These are phyloP conservation scores for Rostrohypoxylon terebratum DNA, from an alignment of 495 filamentous ascomycete genomes.

Conservation along the genomic window DNA sequence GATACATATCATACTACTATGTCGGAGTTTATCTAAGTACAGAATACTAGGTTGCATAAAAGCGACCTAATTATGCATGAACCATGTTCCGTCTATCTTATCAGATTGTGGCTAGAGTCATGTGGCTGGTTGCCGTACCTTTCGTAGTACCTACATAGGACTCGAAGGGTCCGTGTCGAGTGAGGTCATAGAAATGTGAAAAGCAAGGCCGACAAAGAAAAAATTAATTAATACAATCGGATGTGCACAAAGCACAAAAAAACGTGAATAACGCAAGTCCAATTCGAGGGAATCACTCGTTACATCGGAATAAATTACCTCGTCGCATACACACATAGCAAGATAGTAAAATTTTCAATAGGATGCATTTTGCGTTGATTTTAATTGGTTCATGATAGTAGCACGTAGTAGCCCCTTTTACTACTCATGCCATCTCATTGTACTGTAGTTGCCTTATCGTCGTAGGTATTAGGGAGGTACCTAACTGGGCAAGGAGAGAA, in stretches of 20 bases:
- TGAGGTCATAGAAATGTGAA: neutral
- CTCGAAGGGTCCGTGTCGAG: neutral
- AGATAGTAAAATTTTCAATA: conserved; percentile 7
- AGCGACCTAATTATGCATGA: neutral
- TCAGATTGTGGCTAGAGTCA: neutral
- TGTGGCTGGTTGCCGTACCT: neutral
- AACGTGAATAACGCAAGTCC: neutral
- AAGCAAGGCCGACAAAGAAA: neutral
- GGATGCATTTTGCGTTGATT: conserved; percentile 27
- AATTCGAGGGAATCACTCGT: conserved; percentile 15
- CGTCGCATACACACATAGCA: conserved; percentile 14
- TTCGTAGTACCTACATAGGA: neutral
- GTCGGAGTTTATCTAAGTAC: no score
- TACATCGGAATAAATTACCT: conserved; percentile 28
- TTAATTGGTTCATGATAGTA: conserved; percentile 10
- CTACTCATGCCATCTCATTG: conserved; percentile 11
- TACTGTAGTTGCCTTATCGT: conserved; percentile 27
- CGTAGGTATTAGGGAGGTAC: neutral
- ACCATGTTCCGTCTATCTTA: conserved; percentile 10
- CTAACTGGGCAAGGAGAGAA: conserved; percentile 5
- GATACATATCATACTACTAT: neutral
- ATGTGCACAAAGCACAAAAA: neutral
- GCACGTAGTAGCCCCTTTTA: conserved; percentile 16
- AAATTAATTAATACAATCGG: neutral
- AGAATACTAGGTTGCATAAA: neutral